Percentiles rank a stretch among this genome's conserved stretches.
Evolutionary conservation across 345 rosid genomes (phyloP).

Genomic region (Limnanthes douglasii): DNA sequence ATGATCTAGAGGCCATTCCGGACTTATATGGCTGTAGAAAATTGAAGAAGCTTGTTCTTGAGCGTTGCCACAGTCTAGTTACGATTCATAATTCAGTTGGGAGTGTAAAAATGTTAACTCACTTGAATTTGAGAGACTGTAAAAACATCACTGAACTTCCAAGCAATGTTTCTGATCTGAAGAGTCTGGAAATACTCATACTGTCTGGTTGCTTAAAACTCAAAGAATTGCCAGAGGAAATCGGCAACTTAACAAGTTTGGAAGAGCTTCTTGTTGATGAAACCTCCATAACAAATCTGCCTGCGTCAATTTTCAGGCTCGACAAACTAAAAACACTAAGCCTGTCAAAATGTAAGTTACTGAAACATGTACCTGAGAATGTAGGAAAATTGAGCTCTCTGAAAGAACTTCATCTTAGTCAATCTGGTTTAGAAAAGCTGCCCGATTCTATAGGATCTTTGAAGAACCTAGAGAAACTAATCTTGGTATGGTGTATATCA

Average conservation of each 20-base stretch:
- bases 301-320: constrained; percentile 4
- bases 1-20: constrained; percentile 13
- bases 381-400: constrained; percentile 7
- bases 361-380: constrained; percentile 6
- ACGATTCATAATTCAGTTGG: constrained; percentile 14
- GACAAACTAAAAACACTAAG: constrained; percentile 9
- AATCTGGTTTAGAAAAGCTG: constrained; percentile 8
- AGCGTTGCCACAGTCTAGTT: constrained; percentile 11
- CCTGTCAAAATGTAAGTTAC: constrained; percentile 5
- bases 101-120: constrained; percentile 6
- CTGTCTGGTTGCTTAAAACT: constrained; percentile 18
- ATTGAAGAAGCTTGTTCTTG: constrained; percentile 11
- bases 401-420: constrained; percentile 6
- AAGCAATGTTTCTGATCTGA: constrained; percentile 15
- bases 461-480: constrained; percentile 8
- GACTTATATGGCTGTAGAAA: constrained; percentile 13
- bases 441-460: constrained; percentile 7
- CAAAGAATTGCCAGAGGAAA: constrained; percentile 11
- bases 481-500: constrained; percentile 5
- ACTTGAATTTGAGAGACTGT: constrained; percentile 11
- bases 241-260: constrained; percentile 9
- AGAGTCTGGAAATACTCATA: constrained; percentile 12
- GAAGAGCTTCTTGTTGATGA: constrained; percentile 16
- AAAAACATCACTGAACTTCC: constrained; percentile 11
- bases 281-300: constrained; percentile 9